Percentiles rank a stretch among this genome's conserved stretches.
phyloP scores from a whole-genome alignment of 176 grass and related monocot species.

The Lolium multiflorum region DNA sequence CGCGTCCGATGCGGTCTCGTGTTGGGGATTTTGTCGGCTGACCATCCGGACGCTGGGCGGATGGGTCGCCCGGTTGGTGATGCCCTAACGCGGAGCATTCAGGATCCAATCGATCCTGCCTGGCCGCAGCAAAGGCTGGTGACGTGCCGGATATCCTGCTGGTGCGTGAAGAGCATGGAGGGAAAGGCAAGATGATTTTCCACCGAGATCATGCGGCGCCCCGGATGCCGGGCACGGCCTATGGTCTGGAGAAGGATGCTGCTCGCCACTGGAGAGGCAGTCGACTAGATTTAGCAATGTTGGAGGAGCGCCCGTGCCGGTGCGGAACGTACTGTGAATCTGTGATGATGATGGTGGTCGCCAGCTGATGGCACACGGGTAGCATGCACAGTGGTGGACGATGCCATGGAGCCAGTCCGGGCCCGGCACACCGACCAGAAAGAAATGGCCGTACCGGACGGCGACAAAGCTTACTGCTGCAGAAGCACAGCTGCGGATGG shows the following conservation, averaged over 20 bases:
- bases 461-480: too few relatives aligned
- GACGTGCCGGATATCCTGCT: too few relatives aligned
- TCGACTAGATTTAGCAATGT: constrained; percentile 20
- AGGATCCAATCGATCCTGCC: neutral
- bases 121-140: neutral
- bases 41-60: too few relatives aligned
- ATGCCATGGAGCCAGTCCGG: too few relatives aligned
- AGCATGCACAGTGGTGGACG: neutral
- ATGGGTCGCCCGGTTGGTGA: too few relatives aligned
- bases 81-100: neutral
- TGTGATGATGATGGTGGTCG: neutral
- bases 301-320: neutral
- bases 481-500: too few relatives aligned
- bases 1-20: too few relatives aligned
- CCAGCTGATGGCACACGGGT: constrained; percentile 18
- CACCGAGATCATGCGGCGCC: constrained; percentile 42
- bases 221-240: constrained; percentile 7
- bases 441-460: constrained; percentile 4
- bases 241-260: constrained; percentile 31
- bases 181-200: neutral
- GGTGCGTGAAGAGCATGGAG: neutral
- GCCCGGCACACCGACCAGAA: too few relatives aligned
- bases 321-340: too few relatives aligned
- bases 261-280: constrained; percentile 49
- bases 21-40: too few relatives aligned